Evolutionary conservation across 306 rosid species (phyloP), one percentile per base, ranked within the genome.

Genomic region (Sophora flavescens): DNA sequence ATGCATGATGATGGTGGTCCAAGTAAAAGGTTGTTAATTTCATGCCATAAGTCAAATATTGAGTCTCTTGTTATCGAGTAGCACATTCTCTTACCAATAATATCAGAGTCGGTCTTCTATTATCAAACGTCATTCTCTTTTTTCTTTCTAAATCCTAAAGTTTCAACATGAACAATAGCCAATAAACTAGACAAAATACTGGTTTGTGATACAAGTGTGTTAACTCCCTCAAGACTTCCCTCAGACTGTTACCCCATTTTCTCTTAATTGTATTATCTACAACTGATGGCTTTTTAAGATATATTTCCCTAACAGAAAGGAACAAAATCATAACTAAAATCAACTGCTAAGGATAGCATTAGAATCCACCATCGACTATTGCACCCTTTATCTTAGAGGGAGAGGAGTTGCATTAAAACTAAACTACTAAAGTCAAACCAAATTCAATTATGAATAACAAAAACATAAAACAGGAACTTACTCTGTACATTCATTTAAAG

Each of bases 401-500:
- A 14, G 53, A 67, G 35, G 8, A 61, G 26, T 16, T 36, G 12
- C 38, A 22, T 12, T 48, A 63, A 68, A 52, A 68, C 8, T 13
- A 4, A 30, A 30, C 32, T 4, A 30, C 35, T 17, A 28, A 53
- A 44, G 33, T 42, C 14, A 30, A 48, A 39, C 36, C 50, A 63
- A 32, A 35, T 52, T 56, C 57, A 63, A 52, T 68, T 30, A 63
- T 52, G 32, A 30, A 47, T 14, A 81, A 50, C 72, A 71, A 30
- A 30, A 2, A 65, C n/a, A 50, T 50, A 9, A 11, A 48, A 58
- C 5, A 28, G 2, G 62, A 68, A 87, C 99, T 79, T 89, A 96
- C 99, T 96, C 99, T 59, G 99, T 96, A 82, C 99, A 96, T 83
- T 96, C 99, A 80, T 96, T 96, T 84, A 96, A 88, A 50, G 99